Percentiles rank a stretch among this genome's conserved stretches.
Evolutionary conservation across 2,329 filamentous ascomycete species (phyloP).

Genomic region (Coniochaeta hoffmannii): DNA sequence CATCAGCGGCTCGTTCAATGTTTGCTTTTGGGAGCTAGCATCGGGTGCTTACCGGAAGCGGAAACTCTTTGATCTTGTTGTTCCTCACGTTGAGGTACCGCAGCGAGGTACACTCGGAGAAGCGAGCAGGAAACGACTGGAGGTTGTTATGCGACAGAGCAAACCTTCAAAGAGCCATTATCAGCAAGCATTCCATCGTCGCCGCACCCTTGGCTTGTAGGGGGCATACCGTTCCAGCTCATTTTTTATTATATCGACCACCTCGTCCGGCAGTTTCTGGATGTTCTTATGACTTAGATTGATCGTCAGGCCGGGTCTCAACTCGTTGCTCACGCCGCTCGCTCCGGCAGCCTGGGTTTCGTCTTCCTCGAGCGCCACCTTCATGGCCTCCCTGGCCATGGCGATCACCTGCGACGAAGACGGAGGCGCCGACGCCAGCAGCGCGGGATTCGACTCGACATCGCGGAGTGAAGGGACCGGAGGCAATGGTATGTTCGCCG

Average conservation of each 20-base stretch:
- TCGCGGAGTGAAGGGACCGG: constrained; percentile 32
- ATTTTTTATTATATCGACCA: constrained; percentile 67
- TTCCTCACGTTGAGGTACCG: constrained; percentile 76
- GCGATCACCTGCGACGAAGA: constrained; percentile 57
- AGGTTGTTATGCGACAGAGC: constrained; percentile 77
- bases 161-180: constrained; percentile 35
- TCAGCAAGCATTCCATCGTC: constrained; percentile 10
- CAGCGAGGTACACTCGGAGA: constrained; percentile 68
- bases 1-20: neutral
- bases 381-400: constrained; percentile 60
- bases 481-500: constrained; percentile 16
- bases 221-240: constrained; percentile 58
- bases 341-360: constrained; percentile 54
- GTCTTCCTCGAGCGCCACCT: constrained; percentile 58
- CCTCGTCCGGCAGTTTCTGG: constrained; percentile 61
- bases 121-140: constrained; percentile 59
- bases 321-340: constrained; percentile 49
- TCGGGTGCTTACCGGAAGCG: constrained; percentile 38
- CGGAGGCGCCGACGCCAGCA: constrained; percentile 44
- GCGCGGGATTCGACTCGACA: constrained; percentile 35
- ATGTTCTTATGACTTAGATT: constrained; percentile 72
- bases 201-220: constrained; percentile 12
- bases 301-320: constrained; percentile 68
- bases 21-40: neutral
- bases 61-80: constrained; percentile 62